Conservation (phyloP, 164 flowering plant genomes). For the Sextonia rubra region DNA sequence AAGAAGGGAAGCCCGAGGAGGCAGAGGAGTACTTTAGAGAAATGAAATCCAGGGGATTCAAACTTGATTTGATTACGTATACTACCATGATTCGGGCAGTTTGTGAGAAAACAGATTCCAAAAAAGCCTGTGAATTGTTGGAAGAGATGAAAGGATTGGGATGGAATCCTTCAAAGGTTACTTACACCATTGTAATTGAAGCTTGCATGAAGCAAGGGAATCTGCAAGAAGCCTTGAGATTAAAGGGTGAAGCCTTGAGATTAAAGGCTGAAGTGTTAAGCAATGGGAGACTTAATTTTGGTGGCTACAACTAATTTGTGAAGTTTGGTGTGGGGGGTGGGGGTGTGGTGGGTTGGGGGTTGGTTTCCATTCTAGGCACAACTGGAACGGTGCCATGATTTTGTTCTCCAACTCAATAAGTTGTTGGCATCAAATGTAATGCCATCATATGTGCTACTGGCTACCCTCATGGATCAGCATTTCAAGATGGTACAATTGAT, state of each 20-base stretch:
- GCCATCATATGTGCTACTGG: constrained; percentile 43
- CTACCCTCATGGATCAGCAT: constrained; percentile 47
- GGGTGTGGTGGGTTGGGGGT: too few species aligned
- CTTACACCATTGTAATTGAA: constrained; percentile 40
- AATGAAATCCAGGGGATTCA: constrained; percentile 41
- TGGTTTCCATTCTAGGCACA: constrained; percentile 34
- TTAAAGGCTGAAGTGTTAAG: constrained; percentile 68
- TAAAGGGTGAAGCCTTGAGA: constrained; percentile 42
- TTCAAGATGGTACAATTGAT: constrained; percentile 45
- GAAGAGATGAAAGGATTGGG: constrained; percentile 67
- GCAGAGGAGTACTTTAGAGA: constrained; percentile 41
- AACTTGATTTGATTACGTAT: constrained; percentile 38
- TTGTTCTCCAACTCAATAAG: constrained; percentile 46
- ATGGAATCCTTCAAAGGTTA: constrained; percentile 43
- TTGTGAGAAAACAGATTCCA: constrained; percentile 38
- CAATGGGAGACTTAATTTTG: constrained; percentile 43
- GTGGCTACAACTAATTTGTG: constrained; percentile 59
- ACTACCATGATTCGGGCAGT: constrained; percentile 39
- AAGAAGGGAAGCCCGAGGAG: constrained; percentile 44
- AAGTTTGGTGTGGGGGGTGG: too few species aligned
- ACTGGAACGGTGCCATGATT: constrained; percentile 44
- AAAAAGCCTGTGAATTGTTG: constrained; percentile 43
- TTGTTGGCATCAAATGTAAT: constrained; percentile 47
- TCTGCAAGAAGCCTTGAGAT: constrained; percentile 46
- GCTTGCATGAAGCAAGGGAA: constrained; percentile 62